phyloP scores from a whole-genome alignment of 305 asterid species.

The Fraxinus angustifolia region DNA sequence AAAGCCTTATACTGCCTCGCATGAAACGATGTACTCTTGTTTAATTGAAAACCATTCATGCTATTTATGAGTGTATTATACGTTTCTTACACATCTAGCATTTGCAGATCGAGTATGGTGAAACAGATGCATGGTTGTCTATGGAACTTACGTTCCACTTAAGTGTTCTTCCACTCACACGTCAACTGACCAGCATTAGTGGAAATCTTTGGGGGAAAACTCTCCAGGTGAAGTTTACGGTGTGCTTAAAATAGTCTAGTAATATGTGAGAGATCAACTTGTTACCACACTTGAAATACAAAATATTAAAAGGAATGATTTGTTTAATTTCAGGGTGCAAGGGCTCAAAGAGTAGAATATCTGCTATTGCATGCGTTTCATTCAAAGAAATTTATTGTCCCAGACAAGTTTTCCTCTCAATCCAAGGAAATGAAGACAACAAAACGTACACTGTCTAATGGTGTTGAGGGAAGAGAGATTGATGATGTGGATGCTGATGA shows the following conservation, averaged over 20 bases:
- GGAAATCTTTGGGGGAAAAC: slow-evolving; percentile 99
- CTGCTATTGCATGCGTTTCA: slow-evolving; percentile 89
- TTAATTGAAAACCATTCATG: not conserved
- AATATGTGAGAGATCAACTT: not conserved
- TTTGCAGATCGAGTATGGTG: slow-evolving; percentile 85
- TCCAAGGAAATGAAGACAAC: slow-evolving; percentile 54
- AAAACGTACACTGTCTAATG: slow-evolving; percentile 58
- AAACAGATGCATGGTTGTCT: slow-evolving; percentile 97
- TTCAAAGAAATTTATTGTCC: slow-evolving; percentile 85
- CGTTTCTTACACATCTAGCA: slow-evolving; percentile 22
- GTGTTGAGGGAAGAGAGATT: slow-evolving; percentile 51
- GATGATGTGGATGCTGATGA: slow-evolving; percentile 40
- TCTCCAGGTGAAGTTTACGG: slow-evolving; percentile 62
- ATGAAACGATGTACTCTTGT: not conserved
- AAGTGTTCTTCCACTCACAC: slow-evolving; percentile 93
- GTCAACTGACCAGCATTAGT: slow-evolving; percentile 88
- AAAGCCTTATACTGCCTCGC: not conserved
- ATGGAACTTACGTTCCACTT: slow-evolving; percentile 98
- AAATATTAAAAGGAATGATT: slow-evolving; percentile 9
- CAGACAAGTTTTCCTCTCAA: slow-evolving; percentile 70
- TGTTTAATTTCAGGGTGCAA: slow-evolving; percentile 74
- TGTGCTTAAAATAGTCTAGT: slow-evolving; percentile 15
- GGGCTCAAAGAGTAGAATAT: slow-evolving; percentile 99
- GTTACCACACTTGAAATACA: slow-evolving; percentile 13
- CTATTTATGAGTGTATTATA: slow-evolving; percentile 20